Evolutionary conservation across 139 green algal species (phyloP), one percentile per base, ranked within the genome.

Genomic region (Eudorina sp.): DNA sequence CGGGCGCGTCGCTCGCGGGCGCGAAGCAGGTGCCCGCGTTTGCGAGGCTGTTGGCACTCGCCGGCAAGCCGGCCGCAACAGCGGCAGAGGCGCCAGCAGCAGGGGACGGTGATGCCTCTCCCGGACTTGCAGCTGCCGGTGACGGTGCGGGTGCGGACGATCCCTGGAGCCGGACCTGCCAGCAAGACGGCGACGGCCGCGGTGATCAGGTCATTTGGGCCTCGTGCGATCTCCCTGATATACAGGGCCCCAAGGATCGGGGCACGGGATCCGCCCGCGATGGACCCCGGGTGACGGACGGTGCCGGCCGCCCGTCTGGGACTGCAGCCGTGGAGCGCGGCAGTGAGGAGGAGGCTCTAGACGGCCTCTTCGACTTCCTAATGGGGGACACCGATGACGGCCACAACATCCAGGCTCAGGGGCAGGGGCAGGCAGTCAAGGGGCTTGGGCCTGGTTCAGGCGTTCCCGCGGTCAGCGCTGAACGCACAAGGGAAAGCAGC

Each of bases 1-100:
- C 81, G 19, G 81, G 64, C 3, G 13, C 31, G 3, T 48, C 64
- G 19, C 34, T 87, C 45, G 45, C 81, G 23, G 81, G 81, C n/a
- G 81, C 81, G 19, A 31, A n/a, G 31, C 81, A 53, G 18, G 62
- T n/a, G 21, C 81, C 81, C 21, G 81, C 81, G 9, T 87, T 87
- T 27, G 81, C 81, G 4, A 43, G 64, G 19, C 62, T 87, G 40
- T 43, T 87, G n/a, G 62, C 81, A n/a, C 60, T 45, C 4, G 73
- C 73, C 2, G 5, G 11, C 29, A 81, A 85, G 78, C 25, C 45
- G 55, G 9, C 53, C 7, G 29, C 27, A 16, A 13, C 27, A n/a
- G 27, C 1, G 2, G 25, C 23, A 43, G 73, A 8, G 4, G 43
- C 73, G 45, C 25, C 73, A 40, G 73, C 73, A 5, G 62, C 29